Evolutionary conservation across 768 basidiomycete genomes (phyloP).

Genomic region (Pisolithus albus): DNA sequence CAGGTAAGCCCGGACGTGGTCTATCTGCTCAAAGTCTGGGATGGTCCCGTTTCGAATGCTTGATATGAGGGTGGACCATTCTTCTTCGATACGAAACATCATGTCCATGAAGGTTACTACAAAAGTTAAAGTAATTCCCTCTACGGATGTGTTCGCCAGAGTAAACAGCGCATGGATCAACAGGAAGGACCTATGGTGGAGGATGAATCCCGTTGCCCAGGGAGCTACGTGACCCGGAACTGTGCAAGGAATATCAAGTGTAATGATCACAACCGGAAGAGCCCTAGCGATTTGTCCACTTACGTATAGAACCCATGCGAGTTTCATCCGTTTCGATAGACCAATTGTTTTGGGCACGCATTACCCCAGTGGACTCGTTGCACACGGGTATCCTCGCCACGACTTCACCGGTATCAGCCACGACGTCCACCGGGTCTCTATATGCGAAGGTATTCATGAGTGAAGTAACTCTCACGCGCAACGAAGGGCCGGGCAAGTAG

Average conservation of each 20-base stretch:
- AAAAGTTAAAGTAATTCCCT: background rate
- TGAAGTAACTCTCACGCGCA: background rate
- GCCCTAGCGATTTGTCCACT: background rate
- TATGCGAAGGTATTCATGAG: background rate
- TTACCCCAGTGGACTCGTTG: background rate
- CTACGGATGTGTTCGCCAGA: conserved; percentile 4
- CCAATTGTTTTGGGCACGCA: background rate
- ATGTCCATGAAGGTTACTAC: conserved; percentile 8
- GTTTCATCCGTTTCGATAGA: background rate
- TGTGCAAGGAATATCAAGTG: background rate
- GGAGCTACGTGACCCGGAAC: conserved; percentile 10
- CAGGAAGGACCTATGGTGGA: conserved; percentile 11
- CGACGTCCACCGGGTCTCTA: background rate
- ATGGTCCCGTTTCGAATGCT: conserved; percentile 11
- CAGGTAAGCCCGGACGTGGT: conserved; percentile 8
- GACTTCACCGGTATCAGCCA: background rate
- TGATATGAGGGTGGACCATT: conserved; percentile 13
- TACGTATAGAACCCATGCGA: background rate
- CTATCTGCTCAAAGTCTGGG: conserved; percentile 10
- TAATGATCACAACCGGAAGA: background rate
- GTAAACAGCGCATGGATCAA: conserved; percentile 18
- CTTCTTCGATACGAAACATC: conserved; percentile 10
- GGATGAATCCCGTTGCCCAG: conserved; percentile 10
- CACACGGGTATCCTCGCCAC: background rate
- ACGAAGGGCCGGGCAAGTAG: no score